Base-by-base conservation (phyloP, 441 rosid genomes). In the Pelargonium cotyledonis region DNA sequence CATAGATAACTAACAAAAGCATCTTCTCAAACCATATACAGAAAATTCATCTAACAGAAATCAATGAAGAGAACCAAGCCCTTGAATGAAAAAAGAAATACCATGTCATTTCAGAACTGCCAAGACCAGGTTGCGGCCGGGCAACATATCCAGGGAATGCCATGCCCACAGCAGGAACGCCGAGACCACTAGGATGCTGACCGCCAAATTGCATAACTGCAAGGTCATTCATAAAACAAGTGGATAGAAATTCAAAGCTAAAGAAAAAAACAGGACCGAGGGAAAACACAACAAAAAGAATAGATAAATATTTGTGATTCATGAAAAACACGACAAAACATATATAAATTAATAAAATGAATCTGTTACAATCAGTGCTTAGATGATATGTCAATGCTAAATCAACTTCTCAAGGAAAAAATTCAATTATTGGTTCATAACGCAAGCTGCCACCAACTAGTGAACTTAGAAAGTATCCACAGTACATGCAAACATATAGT, bases 41-140 rank as follows among this genome's bases (percentile, higher is more conserved):
- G 23, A 21, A 21, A 21, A 21, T 21, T 21, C 23, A 21, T 21
- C 23, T 21, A 21, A 21, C 23, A 21, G 23, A 21, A 21, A 21
- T 21, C 23, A 21, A 21, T 21, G 23, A 21, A 0, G 23, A 21
- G 23, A 21, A 23, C 11, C 40, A 62, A 26, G 65, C 41, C n/a
- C 11, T 62, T 18, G 15, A 26, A 23, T 63, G 49, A 58, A 67
- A 68, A 65, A 29, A 79, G 31, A 60, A 15, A 64, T 89, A 95
- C 99, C 97, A 95, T 73, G 97, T 85, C 99, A 95, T 90, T 81
- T 95, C 97, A 8, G 96, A 89, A 80, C 85, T 95, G 72, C 95
- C 91, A 58, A 84, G 49, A 72, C 97, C 99, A 83, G 74, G 90
- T 76, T 94, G 96, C 14, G 92, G 89, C 72, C 85, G 91, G 72